Conservation (phyloP, 495 filamentous ascomycete species). For the Aspergillus incahuasiensis region DNA sequence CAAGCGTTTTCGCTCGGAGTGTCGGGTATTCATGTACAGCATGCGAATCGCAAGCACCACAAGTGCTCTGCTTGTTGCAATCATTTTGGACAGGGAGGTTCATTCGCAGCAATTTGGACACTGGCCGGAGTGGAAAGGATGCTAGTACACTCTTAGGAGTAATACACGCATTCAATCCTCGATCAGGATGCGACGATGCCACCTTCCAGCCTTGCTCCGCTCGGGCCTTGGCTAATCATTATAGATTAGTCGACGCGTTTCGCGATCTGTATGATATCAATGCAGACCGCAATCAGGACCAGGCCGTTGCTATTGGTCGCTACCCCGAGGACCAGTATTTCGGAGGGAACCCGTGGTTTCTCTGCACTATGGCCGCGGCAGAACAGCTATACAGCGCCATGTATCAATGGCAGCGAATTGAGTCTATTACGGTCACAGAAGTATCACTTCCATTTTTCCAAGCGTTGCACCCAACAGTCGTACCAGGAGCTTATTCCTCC, state of each 20-base stretch:
- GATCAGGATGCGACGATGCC: conserved; percentile 44
- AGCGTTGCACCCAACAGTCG: conserved; percentile 43
- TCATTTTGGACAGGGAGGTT: conserved; percentile 61
- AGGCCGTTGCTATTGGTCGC: conserved; percentile 61
- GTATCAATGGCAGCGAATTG: conserved; percentile 53
- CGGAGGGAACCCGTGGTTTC: conserved; percentile 65
- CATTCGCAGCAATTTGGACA: conserved; percentile 50
- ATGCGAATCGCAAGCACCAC: conserved; percentile 53
- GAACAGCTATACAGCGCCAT: conserved; percentile 63
- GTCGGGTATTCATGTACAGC: conserved; percentile 37
- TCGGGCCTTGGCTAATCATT: conserved; percentile 60
- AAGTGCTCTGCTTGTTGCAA: conserved; percentile 58
- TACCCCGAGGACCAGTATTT: conserved; percentile 69
- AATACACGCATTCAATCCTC: conserved; percentile 61
- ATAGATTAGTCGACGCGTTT: conserved; percentile 60
- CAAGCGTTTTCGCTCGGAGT: conserved; percentile 48
- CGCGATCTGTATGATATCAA: conserved; percentile 56
- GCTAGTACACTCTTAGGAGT: conserved; percentile 58
- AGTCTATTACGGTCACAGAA: conserved; percentile 49
- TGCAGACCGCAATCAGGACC: conserved; percentile 31
- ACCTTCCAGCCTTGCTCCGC: conserved; percentile 61
- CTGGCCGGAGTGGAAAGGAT: conserved; percentile 55
- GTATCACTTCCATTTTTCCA: conserved; percentile 57
- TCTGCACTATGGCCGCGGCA: conserved; percentile 59
- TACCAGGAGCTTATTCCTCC: conserved; percentile 32